Percentiles rank a stretch among this genome's conserved stretches.
Evolutionary conservation across 331 rosid genomes (phyloP).

Genomic region (Rosa hybrid): DNA sequence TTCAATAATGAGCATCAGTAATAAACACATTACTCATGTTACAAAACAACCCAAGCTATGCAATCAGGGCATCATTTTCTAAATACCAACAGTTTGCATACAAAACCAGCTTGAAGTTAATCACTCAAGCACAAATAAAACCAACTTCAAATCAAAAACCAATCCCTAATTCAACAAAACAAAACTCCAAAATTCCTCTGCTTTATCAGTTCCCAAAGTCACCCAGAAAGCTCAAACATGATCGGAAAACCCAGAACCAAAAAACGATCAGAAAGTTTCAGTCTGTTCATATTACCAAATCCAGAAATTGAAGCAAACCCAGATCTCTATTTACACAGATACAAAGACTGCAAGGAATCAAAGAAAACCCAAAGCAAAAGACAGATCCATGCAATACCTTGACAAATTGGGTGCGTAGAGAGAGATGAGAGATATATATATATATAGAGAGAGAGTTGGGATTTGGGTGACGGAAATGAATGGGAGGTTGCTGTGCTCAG

Average conservation of each 20-base stretch:
- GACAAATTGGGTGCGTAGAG: too few relatives aligned
- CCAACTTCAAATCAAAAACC: not conserved
- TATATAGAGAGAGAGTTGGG: too few relatives aligned
- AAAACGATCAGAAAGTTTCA: not conserved
- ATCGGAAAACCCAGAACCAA: conserved; percentile 11
- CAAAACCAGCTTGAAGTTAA: not conserved
- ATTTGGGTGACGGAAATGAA: too few relatives aligned
- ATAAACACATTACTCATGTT: not conserved
- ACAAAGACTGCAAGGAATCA: too few relatives aligned
- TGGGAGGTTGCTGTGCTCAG: too few relatives aligned
- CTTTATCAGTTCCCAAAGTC: not conserved
- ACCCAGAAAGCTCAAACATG: conserved; percentile 5
- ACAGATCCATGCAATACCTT: too few relatives aligned
- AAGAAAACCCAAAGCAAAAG: too few relatives aligned
- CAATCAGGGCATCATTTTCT: not conserved
- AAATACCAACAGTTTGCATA: not conserved
- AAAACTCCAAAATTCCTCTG: not conserved
- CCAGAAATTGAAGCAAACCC: too few relatives aligned
- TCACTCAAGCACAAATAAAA: not conserved
- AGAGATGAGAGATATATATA: too few relatives aligned
- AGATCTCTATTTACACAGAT: too few relatives aligned
- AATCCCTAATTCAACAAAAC: conserved; percentile 8
- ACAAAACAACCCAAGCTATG: not conserved
- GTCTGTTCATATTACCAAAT: not conserved
- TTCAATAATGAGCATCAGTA: conserved; percentile 11